Conservation (phyloP, 805 yeast species). For the Sugiyamaella smithiae region DNA sequence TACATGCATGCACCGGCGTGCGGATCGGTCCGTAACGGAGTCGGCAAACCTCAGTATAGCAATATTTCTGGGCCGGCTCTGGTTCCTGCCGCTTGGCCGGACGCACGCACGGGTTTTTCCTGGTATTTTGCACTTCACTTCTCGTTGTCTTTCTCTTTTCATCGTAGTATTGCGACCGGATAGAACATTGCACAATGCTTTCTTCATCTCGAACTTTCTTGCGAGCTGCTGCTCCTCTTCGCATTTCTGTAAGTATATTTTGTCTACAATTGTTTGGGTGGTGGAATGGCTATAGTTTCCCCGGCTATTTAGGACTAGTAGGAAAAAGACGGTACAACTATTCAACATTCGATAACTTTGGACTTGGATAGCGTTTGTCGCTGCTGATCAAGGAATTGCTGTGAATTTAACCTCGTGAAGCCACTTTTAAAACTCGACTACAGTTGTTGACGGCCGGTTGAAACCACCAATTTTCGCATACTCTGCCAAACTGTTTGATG, state of each 20-base stretch:
- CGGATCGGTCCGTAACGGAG: neutral
- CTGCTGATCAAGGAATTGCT: too few relatives aligned
- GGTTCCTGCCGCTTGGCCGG: neutral
- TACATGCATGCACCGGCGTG: too few relatives aligned
- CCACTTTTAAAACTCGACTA: too few relatives aligned
- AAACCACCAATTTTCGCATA: too few relatives aligned
- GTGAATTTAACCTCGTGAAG: too few relatives aligned
- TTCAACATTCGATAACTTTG: too few relatives aligned
- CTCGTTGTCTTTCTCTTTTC: neutral
- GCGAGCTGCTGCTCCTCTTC: constrained; percentile 2
- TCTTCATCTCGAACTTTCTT: constrained; percentile 2
- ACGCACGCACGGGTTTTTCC: constrained; percentile 8
- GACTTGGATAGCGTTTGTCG: too few relatives aligned
- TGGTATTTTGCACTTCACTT: constrained; percentile 1
- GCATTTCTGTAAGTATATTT: constrained; percentile 4
- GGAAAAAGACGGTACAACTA: too few relatives aligned
- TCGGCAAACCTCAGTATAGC: neutral
- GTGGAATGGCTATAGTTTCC: too few relatives aligned
- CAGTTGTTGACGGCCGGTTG: too few relatives aligned
- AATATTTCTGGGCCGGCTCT: neutral
- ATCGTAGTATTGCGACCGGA: neutral
- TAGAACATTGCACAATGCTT: constrained; percentile 5
- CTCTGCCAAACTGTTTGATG: too few relatives aligned
- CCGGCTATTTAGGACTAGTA: too few relatives aligned
- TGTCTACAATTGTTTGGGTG: neutral